Evolutionary conservation across 208 protist genomes (phyloP).

Genomic region (Angomonas ambiguus): DNA sequence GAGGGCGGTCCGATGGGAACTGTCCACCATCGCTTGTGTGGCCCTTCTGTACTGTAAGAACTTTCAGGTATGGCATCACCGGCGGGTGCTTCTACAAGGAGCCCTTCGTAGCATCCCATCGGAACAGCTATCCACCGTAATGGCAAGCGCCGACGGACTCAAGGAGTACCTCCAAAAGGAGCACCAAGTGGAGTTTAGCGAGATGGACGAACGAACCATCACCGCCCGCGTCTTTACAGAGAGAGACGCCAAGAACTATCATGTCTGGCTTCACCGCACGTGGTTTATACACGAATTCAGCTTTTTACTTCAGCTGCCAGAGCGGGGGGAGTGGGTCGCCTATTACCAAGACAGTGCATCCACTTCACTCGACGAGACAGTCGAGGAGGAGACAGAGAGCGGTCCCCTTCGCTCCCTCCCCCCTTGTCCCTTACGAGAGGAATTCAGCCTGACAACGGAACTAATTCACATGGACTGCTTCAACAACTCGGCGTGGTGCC

Average conservation of each 20-base stretch:
- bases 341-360: too few species aligned
- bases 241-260: constrained; percentile 77
- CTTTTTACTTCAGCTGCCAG: constrained; percentile 53
- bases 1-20: constrained; percentile 71
- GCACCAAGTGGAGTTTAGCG: constrained; percentile 35
- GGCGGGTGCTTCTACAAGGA: constrained; percentile 43
- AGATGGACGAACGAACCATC: constrained; percentile 59
- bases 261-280: constrained; percentile 72
- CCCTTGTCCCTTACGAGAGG: constrained; percentile 33
- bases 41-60: constrained; percentile 58
- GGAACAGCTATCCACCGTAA: neutral
- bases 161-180: constrained; percentile 25
- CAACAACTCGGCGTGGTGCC: constrained; percentile 87
- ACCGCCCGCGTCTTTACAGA: constrained; percentile 31
- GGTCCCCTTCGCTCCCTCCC: constrained; percentile 19
- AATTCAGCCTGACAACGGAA: constrained; percentile 47
- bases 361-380: neutral
- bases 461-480: constrained; percentile 51
- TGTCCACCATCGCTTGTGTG: constrained; percentile 34
- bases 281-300: constrained; percentile 64
- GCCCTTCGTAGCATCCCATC: constrained; percentile 21
- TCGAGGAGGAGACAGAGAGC: neutral
- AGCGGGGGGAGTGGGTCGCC: constrained; percentile 13
- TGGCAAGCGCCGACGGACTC: constrained; percentile 6
- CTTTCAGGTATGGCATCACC: constrained; percentile 86